phyloP scores from a whole-genome alignment of 108 stramenopile genomes.

The Cyclotella kingstonii region DNA sequence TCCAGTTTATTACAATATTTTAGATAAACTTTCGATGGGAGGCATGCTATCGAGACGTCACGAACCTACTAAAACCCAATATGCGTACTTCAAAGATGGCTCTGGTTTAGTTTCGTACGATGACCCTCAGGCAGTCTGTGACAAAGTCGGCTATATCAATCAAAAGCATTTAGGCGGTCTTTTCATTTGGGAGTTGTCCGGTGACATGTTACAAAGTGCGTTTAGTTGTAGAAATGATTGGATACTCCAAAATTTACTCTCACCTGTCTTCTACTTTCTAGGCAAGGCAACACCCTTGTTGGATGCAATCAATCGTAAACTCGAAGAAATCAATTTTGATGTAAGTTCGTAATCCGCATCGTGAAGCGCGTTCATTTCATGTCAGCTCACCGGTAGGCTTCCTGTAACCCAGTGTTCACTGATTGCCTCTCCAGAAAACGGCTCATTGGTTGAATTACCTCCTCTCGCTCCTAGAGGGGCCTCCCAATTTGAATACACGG shows the following conservation, averaged over 20 bases:
- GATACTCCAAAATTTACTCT: too few species aligned
- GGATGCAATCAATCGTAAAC: constrained; percentile 38
- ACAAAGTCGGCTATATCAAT: constrained; percentile 42
- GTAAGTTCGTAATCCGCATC: too few species aligned
- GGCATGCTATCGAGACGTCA: constrained; percentile 35
- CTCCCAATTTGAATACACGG: constrained; percentile 13
- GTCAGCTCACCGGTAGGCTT: too few species aligned
- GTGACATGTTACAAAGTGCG: constrained; percentile 10
- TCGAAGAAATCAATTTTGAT: constrained; percentile 45
- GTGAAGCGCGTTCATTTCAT: too few species aligned
- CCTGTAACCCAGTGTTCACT: constrained; percentile 7
- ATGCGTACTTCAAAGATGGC: constrained; percentile 42
- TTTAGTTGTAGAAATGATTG: too few species aligned
- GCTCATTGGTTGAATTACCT: constrained; percentile 27
- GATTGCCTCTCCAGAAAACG: constrained; percentile 24
- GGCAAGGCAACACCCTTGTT: constrained; percentile 24
- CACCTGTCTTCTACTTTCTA: too few species aligned
- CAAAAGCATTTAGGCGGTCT: constrained; percentile 34
- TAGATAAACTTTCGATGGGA: constrained; percentile 24
- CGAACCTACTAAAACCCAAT: constrained; percentile 36
- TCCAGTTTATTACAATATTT: constrained; percentile 41
- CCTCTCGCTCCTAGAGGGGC: constrained; percentile 34
- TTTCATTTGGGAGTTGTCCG: constrained; percentile 41
- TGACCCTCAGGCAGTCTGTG: constrained; percentile 43
- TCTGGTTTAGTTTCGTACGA: constrained; percentile 45